Conservation (phyloP, 164 flowering plant genomes). For the Stephania japonica region DNA sequence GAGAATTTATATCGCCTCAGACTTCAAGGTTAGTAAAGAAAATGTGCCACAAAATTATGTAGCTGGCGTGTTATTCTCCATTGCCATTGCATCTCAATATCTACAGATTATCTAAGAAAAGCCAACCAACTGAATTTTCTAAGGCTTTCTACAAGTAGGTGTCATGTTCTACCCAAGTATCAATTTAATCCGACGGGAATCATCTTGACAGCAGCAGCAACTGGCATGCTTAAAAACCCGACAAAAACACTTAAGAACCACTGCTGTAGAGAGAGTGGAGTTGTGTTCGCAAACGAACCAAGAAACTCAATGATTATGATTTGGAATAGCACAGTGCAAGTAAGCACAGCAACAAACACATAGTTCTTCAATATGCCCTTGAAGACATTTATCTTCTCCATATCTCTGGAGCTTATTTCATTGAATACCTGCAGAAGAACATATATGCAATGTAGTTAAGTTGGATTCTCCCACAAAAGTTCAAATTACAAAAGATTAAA, state of each 20-base stretch:
- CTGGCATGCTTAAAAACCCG: slow-evolving; percentile 90
- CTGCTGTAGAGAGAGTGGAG: slow-evolving; percentile 60
- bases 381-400: slow-evolving; percentile 84
- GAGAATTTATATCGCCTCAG: no score
- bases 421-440: slow-evolving; percentile 64
- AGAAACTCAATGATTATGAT: slow-evolving; percentile 68
- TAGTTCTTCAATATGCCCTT: slow-evolving; percentile 72
- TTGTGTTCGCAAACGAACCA: slow-evolving; percentile 81
- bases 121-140: no score
- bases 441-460: not conserved
- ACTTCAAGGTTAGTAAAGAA: no score
- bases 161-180: not conserved
- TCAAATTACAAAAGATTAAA: not conserved
- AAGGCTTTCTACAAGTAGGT: not conserved
- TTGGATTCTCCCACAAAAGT: not conserved
- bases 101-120: no score
- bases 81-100: no score
- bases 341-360: slow-evolving; percentile 68
- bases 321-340: slow-evolving; percentile 68
- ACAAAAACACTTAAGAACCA: slow-evolving; percentile 64
- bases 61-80: no score
- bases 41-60: no score
- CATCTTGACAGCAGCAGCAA: slow-evolving; percentile 84
- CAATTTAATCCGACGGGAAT: slow-evolving; percentile 48
- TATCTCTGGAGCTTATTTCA: slow-evolving; percentile 87